These are phyloP conservation scores for Gaeumannomyces sp. DNA, from an alignment of 2,329 filamentous ascomycete species.

Conservation along the genomic window DNA sequence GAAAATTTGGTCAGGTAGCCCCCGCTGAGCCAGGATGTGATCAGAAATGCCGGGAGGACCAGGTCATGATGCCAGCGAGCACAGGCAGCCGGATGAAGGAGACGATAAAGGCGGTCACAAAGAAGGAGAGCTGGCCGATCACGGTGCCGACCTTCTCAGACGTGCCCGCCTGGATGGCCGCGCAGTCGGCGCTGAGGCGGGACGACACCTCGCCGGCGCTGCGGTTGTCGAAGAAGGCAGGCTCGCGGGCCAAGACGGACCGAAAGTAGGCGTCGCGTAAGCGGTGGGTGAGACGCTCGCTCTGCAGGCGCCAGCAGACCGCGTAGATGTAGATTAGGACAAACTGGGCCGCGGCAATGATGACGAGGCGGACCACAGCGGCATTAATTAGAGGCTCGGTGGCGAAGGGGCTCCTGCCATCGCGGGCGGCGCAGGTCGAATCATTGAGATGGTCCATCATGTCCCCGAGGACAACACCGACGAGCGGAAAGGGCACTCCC, in stretches of 20 bases:
- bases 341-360: slow-evolving; percentile 58
- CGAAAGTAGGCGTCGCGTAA: slow-evolving; percentile 55
- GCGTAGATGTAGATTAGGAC: slow-evolving; percentile 58
- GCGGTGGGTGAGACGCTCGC: slow-evolving; percentile 56
- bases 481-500: slow-evolving; percentile 48
- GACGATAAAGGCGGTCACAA: slow-evolving; percentile 60
- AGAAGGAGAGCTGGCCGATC: slow-evolving; percentile 57
- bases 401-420: slow-evolving; percentile 13
- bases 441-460: slow-evolving; percentile 46
- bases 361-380: slow-evolving; percentile 41
- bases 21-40: slow-evolving; percentile 52
- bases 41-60: slow-evolving; percentile 54
- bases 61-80: slow-evolving; percentile 59
- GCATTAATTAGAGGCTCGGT: slow-evolving; percentile 19
- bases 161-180: slow-evolving; percentile 60
- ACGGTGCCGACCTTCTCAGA: slow-evolving; percentile 65
- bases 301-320: slow-evolving; percentile 57
- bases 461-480: slow-evolving; percentile 49
- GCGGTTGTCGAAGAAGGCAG: slow-evolving; percentile 57
- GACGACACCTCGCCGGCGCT: slow-evolving; percentile 58
- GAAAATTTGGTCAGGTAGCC: slow-evolving; percentile 47
- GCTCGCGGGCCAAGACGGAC: slow-evolving; percentile 53
- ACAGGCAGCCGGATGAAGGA: slow-evolving; percentile 59
- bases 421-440: slow-evolving; percentile 32
- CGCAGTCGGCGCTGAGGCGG: slow-evolving; percentile 59